Base-by-base conservation (phyloP, 2,329 filamentous ascomycete species). In the Rhynchosporium secalis region DNA sequence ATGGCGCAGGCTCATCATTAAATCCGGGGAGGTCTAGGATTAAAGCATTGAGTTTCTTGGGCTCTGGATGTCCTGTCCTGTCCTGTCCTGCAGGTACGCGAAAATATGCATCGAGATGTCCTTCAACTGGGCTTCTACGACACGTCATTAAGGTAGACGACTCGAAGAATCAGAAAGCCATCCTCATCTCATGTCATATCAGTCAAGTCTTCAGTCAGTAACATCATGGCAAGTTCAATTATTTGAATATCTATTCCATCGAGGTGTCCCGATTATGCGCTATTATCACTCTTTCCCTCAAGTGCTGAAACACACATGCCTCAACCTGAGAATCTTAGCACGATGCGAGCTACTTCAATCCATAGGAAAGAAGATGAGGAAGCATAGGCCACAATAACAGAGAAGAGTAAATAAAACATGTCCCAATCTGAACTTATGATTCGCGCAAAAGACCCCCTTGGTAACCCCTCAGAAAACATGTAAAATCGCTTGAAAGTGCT, bases 401-500 rank as follows among this genome's bases (percentile, higher is more conserved):
- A 26, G 38, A 13, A 26, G 38, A 13, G 43, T 48, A 48, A 48
- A 31, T 29, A 58, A 47, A 38, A 29, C 15, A 55, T 43, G 52
- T 49, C 58, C 56, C 46, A 45, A n/a, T 8, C 41, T 63, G 57
- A 28, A 29, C 43, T 49, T 46, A 48, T 54, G 52, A 62, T 45
- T 61, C 43, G 31, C 47, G 47, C 12, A 56, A 40, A 36, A 56
- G 28, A 43, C 9, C 40, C 29, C 9, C 13, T 28, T 4, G 4
- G 28, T 36, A 33, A 46, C 38, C 31, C 38, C 29, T 29, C 43
- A 31, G 33, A 40, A 58, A 51, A 52, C 47, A 58, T 8, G 33
- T 54, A 54, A 40, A 41, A 57, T 48, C 57, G 49, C 57, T 62
- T 62, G 61, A 61, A 59, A 57, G 56, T 64, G 60, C 58, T 51